These are phyloP conservation scores for Coemansia sp. DNA, from an alignment of 192 early-diverging fungal species.

Conservation along the genomic window DNA sequence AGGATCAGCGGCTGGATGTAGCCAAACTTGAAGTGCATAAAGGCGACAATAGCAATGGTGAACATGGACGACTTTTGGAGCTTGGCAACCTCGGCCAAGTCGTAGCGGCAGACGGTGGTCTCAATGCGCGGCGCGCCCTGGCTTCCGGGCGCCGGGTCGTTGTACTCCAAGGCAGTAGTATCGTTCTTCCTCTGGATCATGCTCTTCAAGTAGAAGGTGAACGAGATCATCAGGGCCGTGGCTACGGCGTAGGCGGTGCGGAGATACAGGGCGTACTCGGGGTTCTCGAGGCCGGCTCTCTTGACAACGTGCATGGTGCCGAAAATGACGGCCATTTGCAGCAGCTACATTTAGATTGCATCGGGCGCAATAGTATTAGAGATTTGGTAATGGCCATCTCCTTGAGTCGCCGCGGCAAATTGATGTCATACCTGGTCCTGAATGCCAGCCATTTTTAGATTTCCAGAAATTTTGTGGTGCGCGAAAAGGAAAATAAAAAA, in stretches of 20 bases:
- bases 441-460: slow-evolving; percentile 43
- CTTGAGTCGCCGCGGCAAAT: no score
- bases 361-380: not conserved
- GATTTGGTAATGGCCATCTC: no score
- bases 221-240: slow-evolving; percentile 24
- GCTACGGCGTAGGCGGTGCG: slow-evolving; percentile 24
- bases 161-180: slow-evolving; percentile 76
- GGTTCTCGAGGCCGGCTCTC: slow-evolving; percentile 51
- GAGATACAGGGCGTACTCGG: slow-evolving; percentile 42
- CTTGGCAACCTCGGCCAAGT: slow-evolving; percentile 70
- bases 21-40: slow-evolving; percentile 87
- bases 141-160: slow-evolving; percentile 59
- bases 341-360: slow-evolving; percentile 21
- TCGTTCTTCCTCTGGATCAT: slow-evolving; percentile 78
- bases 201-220: slow-evolving; percentile 54
- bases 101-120: slow-evolving; percentile 78
- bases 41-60: slow-evolving; percentile 70
- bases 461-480: not conserved
- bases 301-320: slow-evolving; percentile 70
- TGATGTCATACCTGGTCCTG: slow-evolving; percentile 41
- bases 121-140: slow-evolving; percentile 51
- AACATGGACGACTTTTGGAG: slow-evolving; percentile 70
- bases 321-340: slow-evolving; percentile 63
- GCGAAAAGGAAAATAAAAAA: slow-evolving; percentile 3
- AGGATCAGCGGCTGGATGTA: slow-evolving; percentile 88